Conservation (phyloP, 2,329 filamentous ascomycete genomes). For the Sarocladiaceae sp. region DNA sequence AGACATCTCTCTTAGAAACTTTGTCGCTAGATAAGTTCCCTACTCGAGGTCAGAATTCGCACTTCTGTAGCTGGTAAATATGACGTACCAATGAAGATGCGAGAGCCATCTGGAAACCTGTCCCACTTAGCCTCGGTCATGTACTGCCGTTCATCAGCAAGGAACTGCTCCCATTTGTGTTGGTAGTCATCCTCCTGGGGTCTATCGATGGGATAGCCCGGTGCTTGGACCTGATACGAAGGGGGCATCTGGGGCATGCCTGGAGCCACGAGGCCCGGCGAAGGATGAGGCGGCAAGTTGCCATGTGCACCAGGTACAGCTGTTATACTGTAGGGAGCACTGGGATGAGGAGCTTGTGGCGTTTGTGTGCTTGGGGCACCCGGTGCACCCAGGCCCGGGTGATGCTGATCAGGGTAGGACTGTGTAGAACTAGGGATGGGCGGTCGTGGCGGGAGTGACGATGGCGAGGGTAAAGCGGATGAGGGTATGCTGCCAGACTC, state of each 20-base stretch:
- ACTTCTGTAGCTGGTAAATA: constrained; percentile 19
- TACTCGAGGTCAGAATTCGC: constrained; percentile 30
- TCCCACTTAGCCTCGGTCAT: constrained; percentile 79
- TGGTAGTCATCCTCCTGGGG: constrained; percentile 47
- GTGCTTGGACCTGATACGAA: constrained; percentile 17
- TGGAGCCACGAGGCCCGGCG: constrained; percentile 1
- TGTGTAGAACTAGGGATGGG: constrained; percentile 28
- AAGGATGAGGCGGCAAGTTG: background rate
- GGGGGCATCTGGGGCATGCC: background rate
- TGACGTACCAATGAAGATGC: constrained; percentile 73
- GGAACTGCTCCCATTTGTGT: constrained; percentile 67
- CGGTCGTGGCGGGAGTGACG: constrained; percentile 44
- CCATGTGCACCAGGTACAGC: constrained; percentile 20
- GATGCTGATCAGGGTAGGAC: constrained; percentile 32
- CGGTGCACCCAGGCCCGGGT: constrained; percentile 26
- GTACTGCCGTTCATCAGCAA: constrained; percentile 68
- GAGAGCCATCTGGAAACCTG: constrained; percentile 70
- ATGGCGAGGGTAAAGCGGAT: constrained; percentile 30
- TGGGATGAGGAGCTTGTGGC: background rate
- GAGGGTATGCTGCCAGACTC: constrained; percentile 25
- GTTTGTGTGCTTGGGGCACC: constrained; percentile 16
- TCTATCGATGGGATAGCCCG: constrained; percentile 22
- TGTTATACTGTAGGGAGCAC: background rate
- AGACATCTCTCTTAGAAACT: constrained; percentile 90
- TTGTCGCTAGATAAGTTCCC: constrained; percentile 91